Conservation (phyloP, 1,284 basidiomycete species). For the Ustilago sp. region DNA sequence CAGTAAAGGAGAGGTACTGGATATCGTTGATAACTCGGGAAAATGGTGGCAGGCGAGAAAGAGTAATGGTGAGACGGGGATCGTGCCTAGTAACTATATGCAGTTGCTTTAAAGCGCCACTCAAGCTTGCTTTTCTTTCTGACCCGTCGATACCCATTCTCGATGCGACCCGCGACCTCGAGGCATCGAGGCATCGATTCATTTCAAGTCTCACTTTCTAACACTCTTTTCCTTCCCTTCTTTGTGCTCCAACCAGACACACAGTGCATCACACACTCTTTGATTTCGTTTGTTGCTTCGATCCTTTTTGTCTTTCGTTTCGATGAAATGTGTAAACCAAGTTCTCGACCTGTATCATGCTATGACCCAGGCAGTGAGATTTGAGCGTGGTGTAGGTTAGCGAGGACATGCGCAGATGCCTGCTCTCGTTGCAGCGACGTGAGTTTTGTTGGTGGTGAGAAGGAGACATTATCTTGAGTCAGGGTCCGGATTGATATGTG, state of each 20-base stretch:
- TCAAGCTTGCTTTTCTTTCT: background rate
- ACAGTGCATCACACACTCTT: conserved; percentile 2
- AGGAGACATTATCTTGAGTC: background rate
- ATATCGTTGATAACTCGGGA: conserved; percentile 87
- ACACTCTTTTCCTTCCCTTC: background rate
- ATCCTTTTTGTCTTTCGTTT: background rate
- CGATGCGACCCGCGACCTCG: too few relatives aligned
- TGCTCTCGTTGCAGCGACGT: background rate
- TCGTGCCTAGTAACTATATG: conserved; percentile 71
- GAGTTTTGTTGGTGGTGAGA: background rate
- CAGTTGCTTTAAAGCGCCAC: conserved; percentile 48
- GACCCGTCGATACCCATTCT: conserved; percentile 15
- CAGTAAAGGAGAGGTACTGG: conserved; percentile 89
- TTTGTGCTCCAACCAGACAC: background rate
- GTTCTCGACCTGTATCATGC: background rate
- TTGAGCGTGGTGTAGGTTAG: background rate
- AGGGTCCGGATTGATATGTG: conserved; percentile 18
- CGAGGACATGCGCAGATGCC: conserved; percentile 16
- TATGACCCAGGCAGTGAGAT: too few relatives aligned
- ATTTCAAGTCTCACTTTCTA: too few relatives aligned
- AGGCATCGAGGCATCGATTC: too few relatives aligned
- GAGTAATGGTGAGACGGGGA: conserved; percentile 82
- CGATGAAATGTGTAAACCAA: conserved; percentile 3
- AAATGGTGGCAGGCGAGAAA: conserved; percentile 87
- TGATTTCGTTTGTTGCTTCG: background rate